Conservation (phyloP, 352 stramenopile genomes). For the Pythium apleroticum region DNA sequence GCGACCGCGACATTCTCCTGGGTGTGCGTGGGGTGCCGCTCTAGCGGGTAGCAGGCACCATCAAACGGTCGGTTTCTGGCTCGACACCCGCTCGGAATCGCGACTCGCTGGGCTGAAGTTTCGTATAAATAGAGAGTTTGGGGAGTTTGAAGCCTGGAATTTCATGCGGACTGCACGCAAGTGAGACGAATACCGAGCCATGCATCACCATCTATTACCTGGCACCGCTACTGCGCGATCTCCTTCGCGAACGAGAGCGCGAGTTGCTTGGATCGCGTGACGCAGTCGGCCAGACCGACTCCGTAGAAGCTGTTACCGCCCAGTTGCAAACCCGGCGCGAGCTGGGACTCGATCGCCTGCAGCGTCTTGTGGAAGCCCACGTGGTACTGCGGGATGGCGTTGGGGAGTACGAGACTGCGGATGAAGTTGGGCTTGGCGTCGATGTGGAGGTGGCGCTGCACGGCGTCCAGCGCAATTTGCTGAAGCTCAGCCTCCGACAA, state of each 20-base stretch:
- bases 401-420: conserved; percentile 46
- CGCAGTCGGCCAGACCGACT: conserved; percentile 80
- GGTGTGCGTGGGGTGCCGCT: neutral
- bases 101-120: neutral
- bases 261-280: conserved; percentile 81
- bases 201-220: neutral
- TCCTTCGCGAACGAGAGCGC: conserved; percentile 63
- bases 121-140: conserved; percentile 2
- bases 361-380: conserved; percentile 73
- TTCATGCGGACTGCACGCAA: neutral
- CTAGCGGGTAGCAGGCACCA: neutral
- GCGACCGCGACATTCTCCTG: conserved; percentile 48
- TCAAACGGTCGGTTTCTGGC: conserved; percentile 4
- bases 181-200: neutral
- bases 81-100: neutral
- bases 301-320: conserved; percentile 89
- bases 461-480: conserved; percentile 55
- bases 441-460: conserved; percentile 78
- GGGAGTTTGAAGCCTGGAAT: neutral
- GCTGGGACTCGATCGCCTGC: conserved; percentile 54
- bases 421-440: conserved; percentile 52
- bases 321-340: conserved; percentile 49
- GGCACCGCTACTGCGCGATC: neutral
- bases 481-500: conserved; percentile 53
- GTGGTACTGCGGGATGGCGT: conserved; percentile 87